These are phyloP conservation scores for Lentinula sp. DNA, from an alignment of 768 basidiomycete genomes.

Conservation along the genomic window DNA sequence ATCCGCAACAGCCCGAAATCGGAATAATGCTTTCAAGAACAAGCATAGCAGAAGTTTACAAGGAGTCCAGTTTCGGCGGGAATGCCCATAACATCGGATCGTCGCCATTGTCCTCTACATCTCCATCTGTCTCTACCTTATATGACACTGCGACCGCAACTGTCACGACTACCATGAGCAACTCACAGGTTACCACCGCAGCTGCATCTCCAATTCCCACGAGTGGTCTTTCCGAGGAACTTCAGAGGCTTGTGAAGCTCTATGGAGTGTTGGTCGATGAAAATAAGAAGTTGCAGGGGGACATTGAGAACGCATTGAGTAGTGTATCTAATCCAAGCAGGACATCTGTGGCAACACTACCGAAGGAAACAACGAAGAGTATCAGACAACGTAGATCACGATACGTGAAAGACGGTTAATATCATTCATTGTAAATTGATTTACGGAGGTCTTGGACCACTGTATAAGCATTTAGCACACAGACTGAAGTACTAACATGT, in stretches of 20 bases:
- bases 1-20: constrained; percentile 28
- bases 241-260: not conserved
- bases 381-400: not conserved
- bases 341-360: not conserved
- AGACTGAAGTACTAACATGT: too few relatives aligned
- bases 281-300: not conserved
- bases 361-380: not conserved
- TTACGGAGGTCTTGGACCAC: too few relatives aligned
- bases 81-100: not conserved
- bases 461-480: too few relatives aligned
- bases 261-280: not conserved
- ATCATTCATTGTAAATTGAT: not conserved
- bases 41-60: constrained; percentile 1
- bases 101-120: not conserved
- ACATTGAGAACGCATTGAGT: not conserved
- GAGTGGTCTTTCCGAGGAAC: not conserved
- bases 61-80: not conserved
- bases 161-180: not conserved
- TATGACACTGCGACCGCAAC: not conserved
- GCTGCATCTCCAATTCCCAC: not conserved
- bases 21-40: constrained; percentile 15
- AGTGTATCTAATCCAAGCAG: not conserved
- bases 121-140: not conserved
- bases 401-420: not conserved
- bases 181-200: not conserved